These are phyloP conservation scores for Zangia roseola DNA, from an alignment of 768 basidiomycete genomes.

Conservation along the genomic window DNA sequence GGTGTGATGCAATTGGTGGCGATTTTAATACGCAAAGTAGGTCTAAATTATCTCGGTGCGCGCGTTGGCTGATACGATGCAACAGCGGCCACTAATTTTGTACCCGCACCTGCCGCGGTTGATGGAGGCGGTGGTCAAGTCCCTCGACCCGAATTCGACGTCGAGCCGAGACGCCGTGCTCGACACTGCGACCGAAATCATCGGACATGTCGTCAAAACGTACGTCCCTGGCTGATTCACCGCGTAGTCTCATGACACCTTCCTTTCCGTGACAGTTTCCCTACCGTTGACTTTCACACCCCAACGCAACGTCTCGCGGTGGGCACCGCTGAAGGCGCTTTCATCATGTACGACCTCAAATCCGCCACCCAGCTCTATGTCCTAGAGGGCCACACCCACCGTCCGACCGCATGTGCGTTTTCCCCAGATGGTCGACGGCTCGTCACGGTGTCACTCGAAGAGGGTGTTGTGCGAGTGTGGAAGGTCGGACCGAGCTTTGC, in stretches of 20 bases:
- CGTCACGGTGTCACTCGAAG: conserved; percentile 84
- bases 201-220: conserved; percentile 94
- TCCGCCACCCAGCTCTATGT: conserved; percentile 94
- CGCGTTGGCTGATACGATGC: not conserved
- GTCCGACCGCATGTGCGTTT: conserved; percentile 82
- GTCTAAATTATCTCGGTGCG: not conserved
- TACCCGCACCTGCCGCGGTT: conserved; percentile 81
- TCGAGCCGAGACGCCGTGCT: conserved; percentile 78
- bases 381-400: conserved; percentile 85
- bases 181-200: conserved; percentile 90
- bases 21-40: conserved; percentile 87
- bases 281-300: conserved; percentile 92
- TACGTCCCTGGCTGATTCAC: conserved; percentile 32
- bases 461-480: conserved; percentile 87
- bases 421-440: conserved; percentile 91
- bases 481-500: conserved; percentile 90
- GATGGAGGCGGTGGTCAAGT: conserved; percentile 95
- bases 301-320: conserved; percentile 85
- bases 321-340: conserved; percentile 91
- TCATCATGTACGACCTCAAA: conserved; percentile 95
- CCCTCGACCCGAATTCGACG: conserved; percentile 86
- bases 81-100: conserved; percentile 78
- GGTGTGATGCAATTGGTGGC: conserved; percentile 92
- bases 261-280: conserved; percentile 67
- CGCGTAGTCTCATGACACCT: not conserved